phyloP scores from a whole-genome alignment of 2,329 filamentous ascomycete genomes.

The Pestalotiopsis sp. region DNA sequence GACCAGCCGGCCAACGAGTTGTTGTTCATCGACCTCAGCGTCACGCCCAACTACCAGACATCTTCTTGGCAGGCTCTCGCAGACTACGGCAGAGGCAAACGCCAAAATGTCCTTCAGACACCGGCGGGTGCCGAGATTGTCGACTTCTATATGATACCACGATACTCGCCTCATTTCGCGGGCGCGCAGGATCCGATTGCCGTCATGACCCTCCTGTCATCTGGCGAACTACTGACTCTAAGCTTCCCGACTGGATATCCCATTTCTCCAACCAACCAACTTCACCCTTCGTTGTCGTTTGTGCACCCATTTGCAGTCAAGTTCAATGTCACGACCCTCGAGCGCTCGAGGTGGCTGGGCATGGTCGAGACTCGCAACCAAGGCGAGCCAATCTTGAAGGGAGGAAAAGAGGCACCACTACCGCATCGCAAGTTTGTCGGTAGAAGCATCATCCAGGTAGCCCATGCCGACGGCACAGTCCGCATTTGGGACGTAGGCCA shows the following conservation, averaged over 20 bases:
- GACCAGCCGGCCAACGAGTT: constrained; percentile 73
- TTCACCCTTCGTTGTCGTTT: constrained; percentile 85
- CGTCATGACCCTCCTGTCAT: constrained; percentile 76
- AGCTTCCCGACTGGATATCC: constrained; percentile 92
- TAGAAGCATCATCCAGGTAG: constrained; percentile 82
- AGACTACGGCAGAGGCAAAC: constrained; percentile 79
- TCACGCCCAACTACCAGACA: constrained; percentile 88
- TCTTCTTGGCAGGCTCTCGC: constrained; percentile 85
- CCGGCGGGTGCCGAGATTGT: constrained; percentile 77
- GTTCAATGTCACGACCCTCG: constrained; percentile 71
- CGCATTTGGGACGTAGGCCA: constrained; percentile 92
- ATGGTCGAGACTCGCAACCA: constrained; percentile 83
- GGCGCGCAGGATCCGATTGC: constrained; percentile 92
- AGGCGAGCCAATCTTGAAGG: constrained; percentile 77
- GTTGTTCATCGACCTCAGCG: constrained; percentile 86
- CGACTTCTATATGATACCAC: constrained; percentile 83
- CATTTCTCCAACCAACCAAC: constrained; percentile 88
- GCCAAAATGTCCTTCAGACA: constrained; percentile 70
- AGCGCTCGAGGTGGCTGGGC: constrained; percentile 83
- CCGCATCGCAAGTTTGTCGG: constrained; percentile 78
- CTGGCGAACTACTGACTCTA: constrained; percentile 85
- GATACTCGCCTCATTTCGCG: constrained; percentile 80
- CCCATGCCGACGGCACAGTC: constrained; percentile 90
- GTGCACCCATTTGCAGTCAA: constrained; percentile 87
- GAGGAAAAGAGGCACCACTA: constrained; percentile 73